Conservation (phyloP, 805 yeast genomes). For the Metschnikowia aberdeeniae region DNA sequence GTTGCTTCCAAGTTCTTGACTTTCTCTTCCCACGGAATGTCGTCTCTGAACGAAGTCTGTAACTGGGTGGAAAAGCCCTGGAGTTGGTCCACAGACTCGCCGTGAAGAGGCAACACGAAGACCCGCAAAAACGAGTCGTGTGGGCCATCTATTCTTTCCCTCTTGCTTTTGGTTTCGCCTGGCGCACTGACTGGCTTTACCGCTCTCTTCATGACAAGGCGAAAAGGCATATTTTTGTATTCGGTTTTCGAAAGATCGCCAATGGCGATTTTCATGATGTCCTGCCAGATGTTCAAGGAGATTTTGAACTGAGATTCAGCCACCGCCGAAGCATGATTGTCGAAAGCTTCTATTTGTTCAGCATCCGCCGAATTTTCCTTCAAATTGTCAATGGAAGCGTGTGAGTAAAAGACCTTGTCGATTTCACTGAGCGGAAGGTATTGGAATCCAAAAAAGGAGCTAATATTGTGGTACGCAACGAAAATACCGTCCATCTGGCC, state of each 20-base stretch:
- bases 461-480: constrained; percentile 83
- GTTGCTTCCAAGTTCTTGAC: constrained; percentile 22
- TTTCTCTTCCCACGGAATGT: constrained; percentile 23
- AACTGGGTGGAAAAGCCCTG: constrained; percentile 24
- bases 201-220: constrained; percentile 25
- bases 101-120: constrained; percentile 28
- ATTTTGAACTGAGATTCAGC: constrained; percentile 19
- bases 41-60: constrained; percentile 30
- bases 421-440: constrained; percentile 73
- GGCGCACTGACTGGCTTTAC: neutral
- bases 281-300: constrained; percentile 24
- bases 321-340: constrained; percentile 11
- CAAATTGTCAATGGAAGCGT: constrained; percentile 8
- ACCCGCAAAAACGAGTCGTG: constrained; percentile 20
- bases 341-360: constrained; percentile 9
- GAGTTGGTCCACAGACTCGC: constrained; percentile 20
- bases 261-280: constrained; percentile 25
- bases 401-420: constrained; percentile 44
- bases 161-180: neutral
- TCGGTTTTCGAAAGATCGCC: constrained; percentile 22
- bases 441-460: constrained; percentile 82
- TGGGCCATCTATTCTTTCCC: neutral
- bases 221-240: constrained; percentile 20
- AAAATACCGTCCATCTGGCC: constrained; percentile 97
- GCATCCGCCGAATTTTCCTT: constrained; percentile 7